Evolutionary conservation across 1,139 yeast species (phyloP), one percentile per base, ranked within the genome.

Genomic region (Scheffersomyces cryptocercus): DNA sequence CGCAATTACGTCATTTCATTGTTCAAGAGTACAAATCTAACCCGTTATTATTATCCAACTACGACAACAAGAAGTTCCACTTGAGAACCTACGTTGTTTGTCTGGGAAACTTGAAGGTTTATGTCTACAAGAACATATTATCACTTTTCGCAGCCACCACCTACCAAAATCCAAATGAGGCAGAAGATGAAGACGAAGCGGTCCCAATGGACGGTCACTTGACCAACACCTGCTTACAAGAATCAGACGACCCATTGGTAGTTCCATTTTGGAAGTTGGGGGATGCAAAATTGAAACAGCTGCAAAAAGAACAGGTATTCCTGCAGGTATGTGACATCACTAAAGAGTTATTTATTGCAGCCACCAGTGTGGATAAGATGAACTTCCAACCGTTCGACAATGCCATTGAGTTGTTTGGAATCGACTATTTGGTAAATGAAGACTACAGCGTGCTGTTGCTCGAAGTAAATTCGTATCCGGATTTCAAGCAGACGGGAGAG

Each of bases 401-500:
- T 64, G 95, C 95, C 0, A 79, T 88, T 59, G 99, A 93, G 61
- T 74, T 89, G 9, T 93, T 78, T 61, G 99, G 99, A 0, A 70
- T 93, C 11, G 99, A 93, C 62, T 90, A 88, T 63, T 65, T 93
- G 47, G 87, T 93, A 7, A 83, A 82, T 51, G 70, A 68, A 2
- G 70, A 81, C 35, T 61, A 64, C 28, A 59, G 70, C 8, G 93
- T 87, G 3, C 73, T 73, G 38, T 63, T 93, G 35, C 68, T 93
- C 33, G 99, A 93, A 62, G 88, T 90, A 38, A 93, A 93, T 59
- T 85, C 98, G 8, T 93, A 86, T 60, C 99, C 99, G 0, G 99
- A 93, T 61, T 93, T 93, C 67, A 90, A 90, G 59, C 99, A 93
- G 65, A 93, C 98, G 0, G 99, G 99, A 10, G 79, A 70, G 14